Evolutionary conservation across 1,284 basidiomycete species (phyloP).

Genomic region (Vanrija humicola): DNA sequence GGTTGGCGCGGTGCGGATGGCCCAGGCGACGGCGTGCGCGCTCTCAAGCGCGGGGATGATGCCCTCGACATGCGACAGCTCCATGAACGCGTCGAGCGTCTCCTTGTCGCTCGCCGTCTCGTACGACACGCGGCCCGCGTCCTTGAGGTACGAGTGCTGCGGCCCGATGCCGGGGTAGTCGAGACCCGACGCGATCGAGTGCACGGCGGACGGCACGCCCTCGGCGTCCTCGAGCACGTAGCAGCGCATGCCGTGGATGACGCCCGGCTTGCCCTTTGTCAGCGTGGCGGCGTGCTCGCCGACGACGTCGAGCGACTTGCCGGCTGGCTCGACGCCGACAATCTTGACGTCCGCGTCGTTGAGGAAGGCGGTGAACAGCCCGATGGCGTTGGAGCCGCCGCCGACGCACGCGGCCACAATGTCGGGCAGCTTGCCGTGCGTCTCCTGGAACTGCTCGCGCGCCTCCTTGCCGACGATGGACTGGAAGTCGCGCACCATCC

Average conservation of each 20-base stretch:
- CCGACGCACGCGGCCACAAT: constrained; percentile 95
- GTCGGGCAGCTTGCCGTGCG: constrained; percentile 81
- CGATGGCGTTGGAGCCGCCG: constrained; percentile 96
- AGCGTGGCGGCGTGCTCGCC: constrained; percentile 88
- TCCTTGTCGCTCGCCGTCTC: constrained; percentile 88
- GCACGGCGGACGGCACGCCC: constrained; percentile 94
- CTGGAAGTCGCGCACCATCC: constrained; percentile 97
- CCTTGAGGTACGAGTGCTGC: constrained; percentile 95
- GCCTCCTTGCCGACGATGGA: constrained; percentile 92
- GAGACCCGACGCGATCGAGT: constrained; percentile 70
- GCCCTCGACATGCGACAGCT: constrained; percentile 87
- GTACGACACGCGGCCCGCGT: constrained; percentile 88
- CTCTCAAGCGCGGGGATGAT: constrained; percentile 98
- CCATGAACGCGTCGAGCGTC: constrained; percentile 84
- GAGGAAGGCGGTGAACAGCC: constrained; percentile 93
- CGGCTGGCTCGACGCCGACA: constrained; percentile 89
- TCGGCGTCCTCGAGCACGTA: constrained; percentile 84
- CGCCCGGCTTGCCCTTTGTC: constrained; percentile 82
- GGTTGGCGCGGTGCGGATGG: constrained; percentile 75
- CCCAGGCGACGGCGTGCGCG: constrained; percentile 92
- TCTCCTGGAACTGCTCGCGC: constrained; percentile 75
- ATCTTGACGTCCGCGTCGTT: constrained; percentile 73
- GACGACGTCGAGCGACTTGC: constrained; percentile 86
- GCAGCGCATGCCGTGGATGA: constrained; percentile 88
- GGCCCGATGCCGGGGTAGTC: constrained; percentile 69